phyloP scores from a whole-genome alignment of 2,329 filamentous ascomycete species.

The Hypoxylon sp. region DNA sequence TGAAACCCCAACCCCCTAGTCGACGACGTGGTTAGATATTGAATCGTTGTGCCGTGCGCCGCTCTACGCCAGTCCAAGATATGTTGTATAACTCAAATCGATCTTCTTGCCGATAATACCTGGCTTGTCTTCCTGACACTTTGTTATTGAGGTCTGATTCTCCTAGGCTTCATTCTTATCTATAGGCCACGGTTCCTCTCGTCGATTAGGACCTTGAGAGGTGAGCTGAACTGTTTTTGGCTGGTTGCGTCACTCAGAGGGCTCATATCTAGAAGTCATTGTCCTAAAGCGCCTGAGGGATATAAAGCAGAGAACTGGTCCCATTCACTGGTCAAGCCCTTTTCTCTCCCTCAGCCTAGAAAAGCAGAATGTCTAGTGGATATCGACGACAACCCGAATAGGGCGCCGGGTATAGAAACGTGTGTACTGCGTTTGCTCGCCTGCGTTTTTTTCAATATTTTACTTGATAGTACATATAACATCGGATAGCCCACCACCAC shows the following conservation, averaged over 20 bases:
- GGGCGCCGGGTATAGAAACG: no score
- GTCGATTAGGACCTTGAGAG: constrained; percentile 31
- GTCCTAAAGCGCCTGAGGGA: constrained; percentile 50
- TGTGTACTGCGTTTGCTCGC: no score
- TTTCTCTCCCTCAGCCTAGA: constrained; percentile 53
- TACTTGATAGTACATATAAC: no score
- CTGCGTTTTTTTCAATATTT: no score
- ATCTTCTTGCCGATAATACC: constrained; percentile 45
- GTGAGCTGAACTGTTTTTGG: constrained; percentile 22
- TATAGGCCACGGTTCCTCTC: constrained; percentile 24
- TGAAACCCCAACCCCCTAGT: constrained; percentile 50
- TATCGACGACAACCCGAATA: no score
- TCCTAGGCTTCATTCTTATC: constrained; percentile 38
- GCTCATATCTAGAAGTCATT: constrained; percentile 34
- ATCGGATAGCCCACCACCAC: no score
- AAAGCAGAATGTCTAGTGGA: neutral
- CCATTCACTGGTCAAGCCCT: constrained; percentile 55
- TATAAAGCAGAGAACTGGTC: constrained; percentile 54
- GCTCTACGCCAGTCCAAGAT: constrained; percentile 47
- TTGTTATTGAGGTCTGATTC: neutral
- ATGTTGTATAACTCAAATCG: constrained; percentile 45
- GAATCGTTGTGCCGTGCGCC: constrained; percentile 39
- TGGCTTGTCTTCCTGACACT: constrained; percentile 18
- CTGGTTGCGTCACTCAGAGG: constrained; percentile 40
- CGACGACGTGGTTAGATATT: constrained; percentile 39